Conservation (phyloP, 345 rosid genomes). For the Citrus medica region DNA sequence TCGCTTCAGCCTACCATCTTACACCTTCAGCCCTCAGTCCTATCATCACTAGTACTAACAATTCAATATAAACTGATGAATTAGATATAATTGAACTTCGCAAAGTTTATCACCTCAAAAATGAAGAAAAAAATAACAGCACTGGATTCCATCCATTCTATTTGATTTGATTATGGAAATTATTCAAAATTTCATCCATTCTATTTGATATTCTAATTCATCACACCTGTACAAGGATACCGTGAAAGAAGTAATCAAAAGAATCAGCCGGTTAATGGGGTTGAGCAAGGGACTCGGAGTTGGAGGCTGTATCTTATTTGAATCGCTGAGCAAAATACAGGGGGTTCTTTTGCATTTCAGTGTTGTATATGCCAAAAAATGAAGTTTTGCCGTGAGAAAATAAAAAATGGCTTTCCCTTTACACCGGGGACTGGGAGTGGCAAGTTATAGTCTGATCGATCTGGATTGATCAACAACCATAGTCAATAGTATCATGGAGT, state of each 20-base stretch:
- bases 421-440: neutral
- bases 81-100: neutral
- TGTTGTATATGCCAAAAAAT: neutral
- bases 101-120: neutral
- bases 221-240: too few species aligned
- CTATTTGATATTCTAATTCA: neutral
- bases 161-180: neutral
- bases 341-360: neutral
- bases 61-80: neutral
- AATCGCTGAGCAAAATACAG: neutral
- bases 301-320: neutral
- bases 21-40: neutral
- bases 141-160: neutral
- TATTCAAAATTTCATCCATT: neutral
- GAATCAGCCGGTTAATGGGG: neutral
- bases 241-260: conserved; percentile 1
- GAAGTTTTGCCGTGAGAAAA: neutral
- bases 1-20: neutral
- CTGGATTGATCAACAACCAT: neutral
- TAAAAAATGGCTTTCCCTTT: neutral
- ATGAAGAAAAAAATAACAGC: neutral
- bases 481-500: conserved; percentile 15
- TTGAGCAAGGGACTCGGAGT: neutral
- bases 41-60: neutral
- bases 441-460: neutral